phyloP scores from a whole-genome alignment of 2,329 filamentous ascomycete species.

The Aureobasidium leucospermi region DNA sequence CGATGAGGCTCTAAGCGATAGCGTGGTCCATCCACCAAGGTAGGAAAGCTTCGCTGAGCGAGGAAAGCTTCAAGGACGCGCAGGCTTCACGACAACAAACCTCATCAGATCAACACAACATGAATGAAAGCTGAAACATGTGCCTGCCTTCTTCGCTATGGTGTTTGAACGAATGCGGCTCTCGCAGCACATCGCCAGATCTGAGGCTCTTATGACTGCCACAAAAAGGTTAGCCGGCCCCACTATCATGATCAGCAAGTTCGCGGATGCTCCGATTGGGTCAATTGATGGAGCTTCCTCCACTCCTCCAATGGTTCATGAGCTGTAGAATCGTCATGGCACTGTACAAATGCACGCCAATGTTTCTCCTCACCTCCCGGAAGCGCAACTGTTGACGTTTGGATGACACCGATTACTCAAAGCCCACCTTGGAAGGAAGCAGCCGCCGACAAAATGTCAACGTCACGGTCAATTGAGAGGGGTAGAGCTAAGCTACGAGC shows the following conservation, averaged over 20 bases:
- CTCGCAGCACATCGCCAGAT: background rate
- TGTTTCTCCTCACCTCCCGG: background rate
- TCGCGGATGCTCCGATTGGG: constrained; percentile 3
- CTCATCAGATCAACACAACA: background rate
- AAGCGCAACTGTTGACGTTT: background rate
- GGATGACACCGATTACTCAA: background rate
- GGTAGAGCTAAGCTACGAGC: background rate
- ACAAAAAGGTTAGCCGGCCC: background rate
- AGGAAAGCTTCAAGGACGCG: background rate
- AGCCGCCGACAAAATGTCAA: constrained; percentile 5
- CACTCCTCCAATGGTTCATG: constrained; percentile 1
- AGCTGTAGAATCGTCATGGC: constrained; percentile 6
- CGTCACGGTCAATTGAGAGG: background rate
- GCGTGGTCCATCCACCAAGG: background rate
- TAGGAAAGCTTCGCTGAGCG: background rate
- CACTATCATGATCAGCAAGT: background rate
- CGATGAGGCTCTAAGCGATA: background rate
- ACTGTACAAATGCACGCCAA: background rate
- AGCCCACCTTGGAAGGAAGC: background rate
- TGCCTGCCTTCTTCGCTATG: background rate
- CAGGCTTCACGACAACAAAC: background rate
- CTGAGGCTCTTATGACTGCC: background rate
- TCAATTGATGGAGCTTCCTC: background rate
- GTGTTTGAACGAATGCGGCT: background rate
- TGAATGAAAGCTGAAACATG: background rate